phyloP scores from a whole-genome alignment of 306 rosid species.

The Trifolium dubium region DNA sequence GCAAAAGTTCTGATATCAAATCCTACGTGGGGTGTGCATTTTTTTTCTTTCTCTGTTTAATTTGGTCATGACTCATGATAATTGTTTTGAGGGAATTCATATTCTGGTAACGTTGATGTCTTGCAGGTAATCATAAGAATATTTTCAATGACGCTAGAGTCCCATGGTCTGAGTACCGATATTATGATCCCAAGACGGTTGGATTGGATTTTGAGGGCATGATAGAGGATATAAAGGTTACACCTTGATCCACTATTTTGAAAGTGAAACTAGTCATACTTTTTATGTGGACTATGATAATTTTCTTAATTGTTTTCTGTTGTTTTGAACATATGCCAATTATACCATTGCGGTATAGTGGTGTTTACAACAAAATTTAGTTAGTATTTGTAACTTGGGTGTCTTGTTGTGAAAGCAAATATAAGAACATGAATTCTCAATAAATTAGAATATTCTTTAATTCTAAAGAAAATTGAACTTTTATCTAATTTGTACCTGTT shows the following conservation, averaged over 20 bases:
- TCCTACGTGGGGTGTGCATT: slow-evolving; percentile 91
- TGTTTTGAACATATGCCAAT: too few species aligned
- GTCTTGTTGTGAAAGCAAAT: slow-evolving; percentile 14
- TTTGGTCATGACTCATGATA: background rate
- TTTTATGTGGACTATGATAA: background rate
- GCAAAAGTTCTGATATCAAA: slow-evolving; percentile 88
- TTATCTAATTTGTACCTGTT: slow-evolving; percentile 32
- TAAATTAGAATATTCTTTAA: slow-evolving; percentile 21
- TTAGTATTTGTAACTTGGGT: too few species aligned
- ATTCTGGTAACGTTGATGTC: slow-evolving; percentile 12
- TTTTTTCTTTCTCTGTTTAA: slow-evolving; percentile 28
- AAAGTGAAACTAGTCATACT: slow-evolving; percentile 9
- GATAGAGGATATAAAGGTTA: slow-evolving; percentile 89
- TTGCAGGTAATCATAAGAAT: slow-evolving; percentile 96
- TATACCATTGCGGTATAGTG: too few species aligned
- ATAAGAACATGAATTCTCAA: slow-evolving; percentile 10
- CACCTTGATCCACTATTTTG: slow-evolving; percentile 29
- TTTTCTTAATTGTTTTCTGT: too few species aligned
- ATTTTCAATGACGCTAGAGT: slow-evolving; percentile 89
- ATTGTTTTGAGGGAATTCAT: slow-evolving; percentile 37
- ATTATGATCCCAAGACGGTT: slow-evolving; percentile 94
- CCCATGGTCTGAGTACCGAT: slow-evolving; percentile 94
- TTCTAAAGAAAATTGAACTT: background rate
- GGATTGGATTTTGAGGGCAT: slow-evolving; percentile 99
- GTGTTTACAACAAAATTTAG: too few species aligned